phyloP scores from a whole-genome alignment of 805 yeast genomes.

The Kluyveromyces nonfermentans region DNA sequence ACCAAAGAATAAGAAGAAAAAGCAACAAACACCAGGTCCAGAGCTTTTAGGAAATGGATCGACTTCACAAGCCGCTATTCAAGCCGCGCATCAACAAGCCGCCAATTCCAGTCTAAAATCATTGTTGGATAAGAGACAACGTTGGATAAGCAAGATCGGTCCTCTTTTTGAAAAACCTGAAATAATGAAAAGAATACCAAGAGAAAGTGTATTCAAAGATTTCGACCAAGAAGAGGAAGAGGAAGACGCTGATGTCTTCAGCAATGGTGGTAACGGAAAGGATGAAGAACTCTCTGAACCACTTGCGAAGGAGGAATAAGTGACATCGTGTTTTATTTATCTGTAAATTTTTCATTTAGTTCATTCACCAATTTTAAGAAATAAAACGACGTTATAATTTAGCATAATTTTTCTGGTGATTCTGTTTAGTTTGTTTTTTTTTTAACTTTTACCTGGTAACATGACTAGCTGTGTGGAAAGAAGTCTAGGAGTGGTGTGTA shows the following conservation, averaged over 20 bases:
- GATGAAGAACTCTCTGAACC: slow-evolving; percentile 22
- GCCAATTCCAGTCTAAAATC: slow-evolving; percentile 72
- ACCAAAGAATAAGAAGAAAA: slow-evolving; percentile 42
- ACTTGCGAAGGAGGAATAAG: slow-evolving; percentile 7
- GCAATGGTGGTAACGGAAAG: slow-evolving; percentile 18
- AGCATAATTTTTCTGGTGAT: no score
- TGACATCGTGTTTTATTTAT: no score
- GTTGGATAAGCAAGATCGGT: slow-evolving; percentile 89
- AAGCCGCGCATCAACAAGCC: slow-evolving; percentile 50
- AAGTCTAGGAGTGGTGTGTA: no score
- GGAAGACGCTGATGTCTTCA: slow-evolving; percentile 31
- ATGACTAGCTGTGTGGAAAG: no score
- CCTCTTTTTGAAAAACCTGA: slow-evolving; percentile 63
- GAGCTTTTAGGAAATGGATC: slow-evolving; percentile 16
- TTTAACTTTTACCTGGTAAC: no score
- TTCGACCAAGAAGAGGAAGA: slow-evolving; percentile 34
- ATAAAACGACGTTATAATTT: no score
- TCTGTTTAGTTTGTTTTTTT: no score
- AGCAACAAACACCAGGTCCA: slow-evolving; percentile 15
- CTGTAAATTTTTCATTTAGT: neutral
- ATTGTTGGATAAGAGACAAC: slow-evolving; percentile 69
- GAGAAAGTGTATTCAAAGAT: slow-evolving; percentile 43
- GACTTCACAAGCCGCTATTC: slow-evolving; percentile 29
- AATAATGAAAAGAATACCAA: slow-evolving; percentile 70
- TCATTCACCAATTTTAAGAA: neutral